Evolutionary conservation across 148 eudicot genomes (phyloP).

Genomic region (Linanthus parryae): DNA sequence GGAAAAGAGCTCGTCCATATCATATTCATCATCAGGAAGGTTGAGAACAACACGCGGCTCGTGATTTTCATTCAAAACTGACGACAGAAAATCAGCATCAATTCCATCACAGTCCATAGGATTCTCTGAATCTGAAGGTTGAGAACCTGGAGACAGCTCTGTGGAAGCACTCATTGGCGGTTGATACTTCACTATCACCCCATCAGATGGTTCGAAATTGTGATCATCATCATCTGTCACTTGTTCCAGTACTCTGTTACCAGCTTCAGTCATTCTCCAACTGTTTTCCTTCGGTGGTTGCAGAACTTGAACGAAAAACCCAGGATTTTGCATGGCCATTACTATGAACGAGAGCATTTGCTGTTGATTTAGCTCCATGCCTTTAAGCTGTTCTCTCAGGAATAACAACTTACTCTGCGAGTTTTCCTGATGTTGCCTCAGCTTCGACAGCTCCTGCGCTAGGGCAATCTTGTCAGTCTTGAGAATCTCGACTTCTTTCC

Average conservation of each 20-base stretch:
- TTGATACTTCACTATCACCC: conserved; percentile 57
- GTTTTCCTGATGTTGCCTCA: conserved; percentile 50
- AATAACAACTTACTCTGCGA: conserved; percentile 55
- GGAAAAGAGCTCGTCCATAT: conserved; percentile 56
- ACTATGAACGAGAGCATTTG: conserved; percentile 80
- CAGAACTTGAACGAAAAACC: conserved; percentile 50
- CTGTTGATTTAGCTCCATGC: conserved; percentile 81
- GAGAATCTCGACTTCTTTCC: conserved; percentile 72
- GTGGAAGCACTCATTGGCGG: conserved; percentile 26
- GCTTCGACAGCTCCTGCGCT: conserved; percentile 57
- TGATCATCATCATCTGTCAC: conserved; percentile 28
- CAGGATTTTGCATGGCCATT: conserved; percentile 83
- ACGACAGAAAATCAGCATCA: conserved; percentile 47
- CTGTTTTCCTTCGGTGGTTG: conserved; percentile 50
- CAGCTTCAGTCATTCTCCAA: conserved; percentile 54
- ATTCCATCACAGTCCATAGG: conserved; percentile 31
- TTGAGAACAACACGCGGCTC: conserved; percentile 32
- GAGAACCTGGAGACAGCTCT: conserved; percentile 11
- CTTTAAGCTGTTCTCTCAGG: conserved; percentile 56
- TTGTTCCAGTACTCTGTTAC: conserved; percentile 36
- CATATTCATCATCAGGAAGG: conserved; percentile 27
- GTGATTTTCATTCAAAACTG: conserved; percentile 31
- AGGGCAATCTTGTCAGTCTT: conserved; percentile 52
- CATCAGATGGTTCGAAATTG: conserved; percentile 28
- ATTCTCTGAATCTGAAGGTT: conserved; percentile 22